Evolutionary conservation across 768 basidiomycete species (phyloP).

Genomic region (Russula brevipes): DNA sequence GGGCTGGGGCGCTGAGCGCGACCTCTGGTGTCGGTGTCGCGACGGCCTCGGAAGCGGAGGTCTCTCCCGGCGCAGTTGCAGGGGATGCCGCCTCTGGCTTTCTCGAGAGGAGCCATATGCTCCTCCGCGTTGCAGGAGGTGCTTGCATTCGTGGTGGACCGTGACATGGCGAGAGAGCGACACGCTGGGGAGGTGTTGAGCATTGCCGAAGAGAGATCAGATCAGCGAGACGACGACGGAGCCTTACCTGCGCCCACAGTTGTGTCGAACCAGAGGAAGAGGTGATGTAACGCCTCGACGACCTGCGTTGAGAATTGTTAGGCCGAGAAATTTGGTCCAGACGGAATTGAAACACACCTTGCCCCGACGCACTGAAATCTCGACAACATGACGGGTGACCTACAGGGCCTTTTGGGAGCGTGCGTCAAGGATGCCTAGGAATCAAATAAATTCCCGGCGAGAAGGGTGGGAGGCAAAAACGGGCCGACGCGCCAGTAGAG

Average conservation of each 20-base stretch:
- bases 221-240: too few relatives aligned
- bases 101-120: constrained; percentile 20
- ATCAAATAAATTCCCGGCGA: too few relatives aligned
- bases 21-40: neutral
- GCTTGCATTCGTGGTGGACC: neutral
- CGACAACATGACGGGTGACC: constrained; percentile 16
- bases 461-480: neutral
- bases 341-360: constrained; percentile 4
- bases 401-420: neutral
- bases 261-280: neutral
- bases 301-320: neutral
- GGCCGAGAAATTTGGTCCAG: neutral
- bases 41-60: neutral
- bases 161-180: neutral
- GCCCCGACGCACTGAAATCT: constrained; percentile 14
- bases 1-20: neutral
- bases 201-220: neutral
- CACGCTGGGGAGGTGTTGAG: constrained; percentile 14
- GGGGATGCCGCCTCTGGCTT: constrained; percentile 2
- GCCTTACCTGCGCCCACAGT: constrained; percentile 6
- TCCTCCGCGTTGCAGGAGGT: constrained; percentile 6
- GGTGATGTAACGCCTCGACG: constrained; percentile 6
- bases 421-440: neutral
- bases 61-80: neutral
- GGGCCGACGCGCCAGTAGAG: neutral